These are phyloP conservation scores for Beauveria pseudobassiana DNA, from an alignment of 2,329 filamentous ascomycete species.

Conservation along the genomic window DNA sequence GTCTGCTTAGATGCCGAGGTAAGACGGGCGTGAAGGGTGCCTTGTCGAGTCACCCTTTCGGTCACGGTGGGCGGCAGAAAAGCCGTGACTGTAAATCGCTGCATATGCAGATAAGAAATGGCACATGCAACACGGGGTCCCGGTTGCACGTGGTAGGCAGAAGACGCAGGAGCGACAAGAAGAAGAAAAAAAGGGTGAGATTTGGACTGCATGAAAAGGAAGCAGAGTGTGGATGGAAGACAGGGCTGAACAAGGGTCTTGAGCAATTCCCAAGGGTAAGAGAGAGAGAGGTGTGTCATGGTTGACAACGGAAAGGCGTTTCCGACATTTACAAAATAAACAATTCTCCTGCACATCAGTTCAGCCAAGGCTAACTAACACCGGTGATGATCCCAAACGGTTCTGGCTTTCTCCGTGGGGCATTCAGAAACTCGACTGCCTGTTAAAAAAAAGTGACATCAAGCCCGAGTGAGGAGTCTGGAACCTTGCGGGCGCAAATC, in stretches of 20 bases:
- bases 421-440: too few relatives aligned
- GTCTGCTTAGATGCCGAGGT: not conserved
- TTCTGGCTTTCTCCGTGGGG: not conserved
- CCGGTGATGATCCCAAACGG: not conserved
- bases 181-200: not conserved
- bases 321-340: not conserved
- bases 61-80: not conserved
- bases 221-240: not conserved
- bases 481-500: too few relatives aligned
- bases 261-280: not conserved
- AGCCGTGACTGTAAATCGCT: not conserved
- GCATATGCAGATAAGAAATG: not conserved
- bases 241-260: not conserved
- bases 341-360: not conserved
- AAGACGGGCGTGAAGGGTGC: not conserved
- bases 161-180: not conserved
- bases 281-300: not conserved
- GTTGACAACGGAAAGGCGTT: not conserved
- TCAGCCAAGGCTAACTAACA: not conserved
- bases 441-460: too few relatives aligned
- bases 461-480: too few relatives aligned
- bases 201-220: too few relatives aligned
- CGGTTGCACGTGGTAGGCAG: not conserved
- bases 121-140: not conserved
- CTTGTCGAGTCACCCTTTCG: not conserved